Conservation (phyloP, 2,329 filamentous ascomycete genomes). For the Cryphonectria japonica region DNA sequence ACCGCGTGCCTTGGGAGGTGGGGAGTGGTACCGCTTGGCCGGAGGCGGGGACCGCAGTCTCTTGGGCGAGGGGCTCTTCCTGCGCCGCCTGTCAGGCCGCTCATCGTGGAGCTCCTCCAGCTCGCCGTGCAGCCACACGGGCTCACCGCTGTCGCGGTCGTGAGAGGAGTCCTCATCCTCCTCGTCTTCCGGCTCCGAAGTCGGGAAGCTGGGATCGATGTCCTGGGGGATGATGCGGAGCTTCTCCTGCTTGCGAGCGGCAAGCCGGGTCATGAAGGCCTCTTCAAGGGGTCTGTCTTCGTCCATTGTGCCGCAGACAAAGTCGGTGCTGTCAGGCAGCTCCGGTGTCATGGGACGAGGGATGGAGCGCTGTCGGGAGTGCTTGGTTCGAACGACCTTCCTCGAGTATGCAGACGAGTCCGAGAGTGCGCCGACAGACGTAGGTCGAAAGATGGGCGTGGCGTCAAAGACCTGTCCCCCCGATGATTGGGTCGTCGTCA, state of each 20-base stretch:
- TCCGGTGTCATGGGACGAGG: conserved; percentile 75
- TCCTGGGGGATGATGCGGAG: conserved; percentile 88
- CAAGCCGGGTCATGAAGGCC: conserved; percentile 84
- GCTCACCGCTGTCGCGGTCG: conserved; percentile 66
- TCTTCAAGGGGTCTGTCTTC: conserved; percentile 95
- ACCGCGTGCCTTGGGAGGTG: conserved; percentile 54
- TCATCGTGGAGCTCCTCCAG: conserved; percentile 69
- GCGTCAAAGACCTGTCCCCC: conserved; percentile 46
- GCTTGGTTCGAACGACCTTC: conserved; percentile 24
- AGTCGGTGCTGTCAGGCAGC: conserved; percentile 95
- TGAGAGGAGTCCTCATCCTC: conserved; percentile 71
- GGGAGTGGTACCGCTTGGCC: conserved; percentile 52
- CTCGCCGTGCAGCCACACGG: conserved; percentile 72
- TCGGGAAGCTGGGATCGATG: conserved; percentile 95
- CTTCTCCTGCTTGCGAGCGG: conserved; percentile 80
- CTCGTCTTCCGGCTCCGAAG: conserved; percentile 87
- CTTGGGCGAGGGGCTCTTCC: conserved; percentile 62
- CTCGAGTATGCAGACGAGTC: conserved; percentile 64
- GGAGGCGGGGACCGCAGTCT: conserved; percentile 60
- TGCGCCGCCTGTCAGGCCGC: conserved; percentile 51
- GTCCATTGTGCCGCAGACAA: conserved; percentile 97
- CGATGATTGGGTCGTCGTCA: conserved; percentile 33
- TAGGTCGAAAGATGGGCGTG: conserved; percentile 44
- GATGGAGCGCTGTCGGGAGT: conserved; percentile 40
- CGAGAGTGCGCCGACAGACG: conserved; percentile 51